Evolutionary conservation across 202 grass and related monocot genomes (phyloP).

Genomic region (Panicum virgatum): DNA sequence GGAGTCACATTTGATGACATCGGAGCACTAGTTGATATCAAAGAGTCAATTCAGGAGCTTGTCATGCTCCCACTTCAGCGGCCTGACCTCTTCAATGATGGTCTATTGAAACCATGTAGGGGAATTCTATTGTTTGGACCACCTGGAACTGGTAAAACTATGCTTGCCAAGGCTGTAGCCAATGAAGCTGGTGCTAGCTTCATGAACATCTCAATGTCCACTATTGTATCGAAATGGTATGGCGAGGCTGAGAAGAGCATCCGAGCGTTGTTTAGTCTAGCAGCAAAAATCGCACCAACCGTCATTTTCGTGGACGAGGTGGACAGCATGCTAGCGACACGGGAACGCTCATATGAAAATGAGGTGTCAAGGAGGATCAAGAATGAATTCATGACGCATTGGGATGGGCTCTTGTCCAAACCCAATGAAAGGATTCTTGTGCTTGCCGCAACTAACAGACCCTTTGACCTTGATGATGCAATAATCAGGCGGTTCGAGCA

Average conservation of each 20-base stretch:
- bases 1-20: slow-evolving; percentile 80
- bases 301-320: slow-evolving; percentile 96
- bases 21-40: slow-evolving; percentile 73
- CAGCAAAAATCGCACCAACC: slow-evolving; percentile 79
- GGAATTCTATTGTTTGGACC: slow-evolving; percentile 92
- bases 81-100: slow-evolving; percentile 82
- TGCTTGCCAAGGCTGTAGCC: slow-evolving; percentile 95
- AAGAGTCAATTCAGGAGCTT: slow-evolving; percentile 83
- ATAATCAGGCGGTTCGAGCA: slow-evolving; percentile 93
- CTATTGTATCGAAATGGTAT: slow-evolving; percentile 73
- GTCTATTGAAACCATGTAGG: slow-evolving; percentile 82
- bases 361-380: slow-evolving; percentile 85
- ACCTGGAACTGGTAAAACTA: slow-evolving; percentile 94
- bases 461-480: slow-evolving; percentile 92
- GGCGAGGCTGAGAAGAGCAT: slow-evolving; percentile 80
- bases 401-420: slow-evolving; percentile 88
- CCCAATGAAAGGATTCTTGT: slow-evolving; percentile 70
- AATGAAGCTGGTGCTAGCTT: slow-evolving; percentile 90
- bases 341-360: slow-evolving; percentile 58
- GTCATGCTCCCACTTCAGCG: slow-evolving; percentile 88
- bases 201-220: slow-evolving; percentile 90
- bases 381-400: slow-evolving; percentile 96
- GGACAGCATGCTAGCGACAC: slow-evolving; percentile 80
- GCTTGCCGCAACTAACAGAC: slow-evolving; percentile 88
- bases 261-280: slow-evolving; percentile 75